Evolutionary conservation across 768 basidiomycete species (phyloP), one percentile per base, ranked within the genome.

Genomic region (Tricholoma sp.): DNA sequence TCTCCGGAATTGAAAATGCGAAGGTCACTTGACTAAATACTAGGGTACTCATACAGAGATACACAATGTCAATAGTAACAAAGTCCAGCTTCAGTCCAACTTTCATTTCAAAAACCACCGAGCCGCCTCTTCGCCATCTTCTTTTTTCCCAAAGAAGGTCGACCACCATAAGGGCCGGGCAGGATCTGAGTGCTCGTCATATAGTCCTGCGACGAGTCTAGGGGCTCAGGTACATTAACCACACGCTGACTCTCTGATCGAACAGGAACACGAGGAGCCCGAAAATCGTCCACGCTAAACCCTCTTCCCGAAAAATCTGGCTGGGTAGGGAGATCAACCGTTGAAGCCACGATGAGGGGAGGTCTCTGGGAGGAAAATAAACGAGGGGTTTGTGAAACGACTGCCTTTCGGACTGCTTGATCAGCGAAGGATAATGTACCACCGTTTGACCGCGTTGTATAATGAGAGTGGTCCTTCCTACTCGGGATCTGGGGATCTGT

Each of bases 111-210:
- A 66, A 93, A 92, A 7, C 91, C 91, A 9, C 87, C 88, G 41
- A 90, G 44, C 20, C 89, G 76, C 70, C 86, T 91, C 74, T 85
- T 89, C 18, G 59, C 66, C 28, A 69, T 55, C 66, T 83, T 86
- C 72, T 84, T 85, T 71, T 80, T 88, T 5, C 59, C 65, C 12
- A 63, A 61, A 13, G 57, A 56, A 24, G 77, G 78, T 39, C 87
- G 78, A 20, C 87, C 88, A 33, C 89, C 90, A 69, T 83, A 83
- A 0, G 77, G 80, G 2, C 91, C 90, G 4, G 89, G 81, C 9
- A 89, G 67, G 6, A 85, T 70, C 65, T 93, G 90, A 2, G 90
- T 92, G 59, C 80, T 90, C 34, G 75, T 70, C 70, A 81, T 72
- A 13, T 71, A 59, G 15, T 78, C 76, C 58, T 86, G 83, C 3